Base-by-base conservation (phyloP, 1,284 basidiomycete genomes). In the Ustilago curta region DNA sequence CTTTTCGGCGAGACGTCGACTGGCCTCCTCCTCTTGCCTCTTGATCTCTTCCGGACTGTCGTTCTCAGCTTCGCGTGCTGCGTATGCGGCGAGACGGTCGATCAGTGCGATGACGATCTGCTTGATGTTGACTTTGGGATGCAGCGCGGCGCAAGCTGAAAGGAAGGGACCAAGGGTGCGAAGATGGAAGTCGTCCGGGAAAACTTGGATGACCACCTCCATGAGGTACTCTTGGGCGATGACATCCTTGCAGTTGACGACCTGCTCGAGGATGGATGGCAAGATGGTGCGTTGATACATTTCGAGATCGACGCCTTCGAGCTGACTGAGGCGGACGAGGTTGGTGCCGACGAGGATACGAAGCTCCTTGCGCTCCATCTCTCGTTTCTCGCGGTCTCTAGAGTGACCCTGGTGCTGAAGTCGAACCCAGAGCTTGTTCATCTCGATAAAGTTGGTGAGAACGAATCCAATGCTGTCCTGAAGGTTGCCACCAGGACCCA, bases 381-480 rank as follows among this genome's bases (percentile, higher is more conserved):
- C 83, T 23, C 83, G 76, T 70, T 82, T 82, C 71, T 84, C 83
- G 44, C 83, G 79, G 21, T 84, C 83, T 32, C 83, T 62, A 2
- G 81, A 83, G 55, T 83, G 83, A 32, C 83, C 83, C 39, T 84
- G 83, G 54, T 84, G 83, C 66, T 84, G 83, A 31, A 84, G 77
- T 31, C 83, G 72, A 31, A 84, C 83, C 83, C 83, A 84, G 31
- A 84, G 79, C 76, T 84, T 84, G 76, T 84, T 84, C 83, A 84
- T 84, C 67, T 84, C 83, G 66, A 84, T 81, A 53, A 84, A 84
- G 57, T 84, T 84, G 62, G 81, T 80, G 40, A 84, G 78, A 35
- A 84, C 79, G 47, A 84, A 84, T 55, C 80, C 79, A 54, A 84
- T 84, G 63, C 76, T 79, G 70, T 84, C 83, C 50, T 78, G 76